A percentile compares a stretch with the other conserved stretches of the same genome.
These are phyloP conservation scores for Coriolopsis trogii DNA, from an alignment of 1,284 basidiomycete genomes.

Conservation along the genomic window DNA sequence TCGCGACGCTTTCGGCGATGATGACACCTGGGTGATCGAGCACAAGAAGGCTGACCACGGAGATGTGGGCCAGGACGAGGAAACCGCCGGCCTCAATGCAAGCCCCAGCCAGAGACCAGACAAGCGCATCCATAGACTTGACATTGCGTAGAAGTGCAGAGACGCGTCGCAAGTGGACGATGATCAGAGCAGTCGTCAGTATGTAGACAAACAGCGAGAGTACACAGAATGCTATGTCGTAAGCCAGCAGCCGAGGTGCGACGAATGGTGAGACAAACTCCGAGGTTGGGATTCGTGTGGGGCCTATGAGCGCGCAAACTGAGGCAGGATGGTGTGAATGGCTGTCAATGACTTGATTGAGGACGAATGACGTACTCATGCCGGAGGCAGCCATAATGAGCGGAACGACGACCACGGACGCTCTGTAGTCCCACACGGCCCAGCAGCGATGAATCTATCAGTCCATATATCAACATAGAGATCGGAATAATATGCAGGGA, in stretches of 20 bases:
- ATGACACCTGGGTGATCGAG: constrained; percentile 12
- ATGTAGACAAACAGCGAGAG: constrained; percentile 12
- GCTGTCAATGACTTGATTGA: no score
- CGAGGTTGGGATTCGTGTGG: background rate
- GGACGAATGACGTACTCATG: constrained; percentile 11
- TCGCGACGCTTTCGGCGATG: constrained; percentile 18
- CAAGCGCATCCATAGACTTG: constrained; percentile 10
- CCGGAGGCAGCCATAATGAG: constrained; percentile 8
- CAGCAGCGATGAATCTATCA: constrained; percentile 24
- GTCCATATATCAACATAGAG: background rate
- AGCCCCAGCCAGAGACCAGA: constrained; percentile 9
- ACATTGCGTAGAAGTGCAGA: constrained; percentile 12
- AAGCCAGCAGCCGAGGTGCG: constrained; percentile 12
- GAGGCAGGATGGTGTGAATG: background rate
- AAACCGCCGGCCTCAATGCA: constrained; percentile 19
- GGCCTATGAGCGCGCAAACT: constrained; percentile 16
- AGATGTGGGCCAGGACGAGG: constrained; percentile 14
- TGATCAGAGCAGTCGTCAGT: constrained; percentile 12
- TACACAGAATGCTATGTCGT: constrained; percentile 12
- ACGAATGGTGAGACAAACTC: constrained; percentile 18
- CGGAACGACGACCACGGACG: constrained; percentile 12
- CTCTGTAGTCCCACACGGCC: constrained; percentile 19
- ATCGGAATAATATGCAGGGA: background rate
- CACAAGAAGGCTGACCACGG: constrained; percentile 10
- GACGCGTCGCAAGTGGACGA: constrained; percentile 13